Percentiles rank a stretch among this genome's conserved stretches.
Evolutionary conservation across 306 rosid species (phyloP).

Genomic region (Castanopsis chinensis): DNA sequence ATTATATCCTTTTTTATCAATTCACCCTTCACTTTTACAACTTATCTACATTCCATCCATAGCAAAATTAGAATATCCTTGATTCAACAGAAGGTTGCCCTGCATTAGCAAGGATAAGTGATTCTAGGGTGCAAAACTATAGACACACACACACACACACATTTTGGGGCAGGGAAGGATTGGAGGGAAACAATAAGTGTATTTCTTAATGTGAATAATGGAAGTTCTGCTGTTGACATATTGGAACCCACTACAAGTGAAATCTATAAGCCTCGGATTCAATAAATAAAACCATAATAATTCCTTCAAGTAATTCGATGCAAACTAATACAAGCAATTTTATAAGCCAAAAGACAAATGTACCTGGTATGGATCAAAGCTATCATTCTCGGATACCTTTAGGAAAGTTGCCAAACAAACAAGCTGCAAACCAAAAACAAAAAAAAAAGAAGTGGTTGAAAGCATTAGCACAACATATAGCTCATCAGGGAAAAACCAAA

Average conservation of each 20-base stretch:
- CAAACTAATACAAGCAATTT: background rate
- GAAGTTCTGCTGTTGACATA: background rate
- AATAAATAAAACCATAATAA: background rate
- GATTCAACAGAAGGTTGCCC: background rate
- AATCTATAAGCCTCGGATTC: background rate
- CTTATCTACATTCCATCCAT: background rate
- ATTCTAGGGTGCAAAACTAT: background rate
- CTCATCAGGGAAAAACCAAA: conserved; percentile 3
- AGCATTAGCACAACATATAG: conserved; percentile 7
- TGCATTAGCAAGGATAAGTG: background rate
- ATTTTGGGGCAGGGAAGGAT: background rate
- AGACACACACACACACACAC: background rate
- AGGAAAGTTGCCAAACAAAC: conserved; percentile 97
- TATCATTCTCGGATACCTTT: conserved; percentile 89
- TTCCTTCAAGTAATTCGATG: background rate
- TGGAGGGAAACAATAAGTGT: background rate
- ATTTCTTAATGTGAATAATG: background rate
- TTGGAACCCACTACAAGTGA: background rate
- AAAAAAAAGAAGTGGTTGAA: background rate
- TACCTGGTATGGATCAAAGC: conserved; percentile 98
- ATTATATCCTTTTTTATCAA: background rate
- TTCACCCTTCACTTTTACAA: no score
- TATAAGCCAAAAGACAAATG: conserved; percentile 4
- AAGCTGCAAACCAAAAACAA: conserved; percentile 53
- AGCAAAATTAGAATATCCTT: background rate